Conservation (phyloP, 148 eudicot species). For the Silene uniflora region DNA sequence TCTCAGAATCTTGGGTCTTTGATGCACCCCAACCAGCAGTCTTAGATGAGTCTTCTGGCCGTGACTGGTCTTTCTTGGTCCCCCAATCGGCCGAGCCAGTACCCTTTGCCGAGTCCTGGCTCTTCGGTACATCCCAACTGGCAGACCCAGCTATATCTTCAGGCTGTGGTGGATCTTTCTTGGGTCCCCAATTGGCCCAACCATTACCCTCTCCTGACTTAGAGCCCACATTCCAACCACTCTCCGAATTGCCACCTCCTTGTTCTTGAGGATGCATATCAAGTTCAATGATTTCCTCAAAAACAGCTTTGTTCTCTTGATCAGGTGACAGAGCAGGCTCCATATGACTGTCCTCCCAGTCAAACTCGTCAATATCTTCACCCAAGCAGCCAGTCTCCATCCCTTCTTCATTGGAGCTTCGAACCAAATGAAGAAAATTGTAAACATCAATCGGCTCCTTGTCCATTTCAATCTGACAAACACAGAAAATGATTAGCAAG, state of each 20-base stretch:
- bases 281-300: constrained; percentile 58
- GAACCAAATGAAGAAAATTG: constrained; percentile 64
- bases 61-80: constrained; percentile 16
- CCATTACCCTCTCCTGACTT: too few species aligned
- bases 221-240: too few species aligned
- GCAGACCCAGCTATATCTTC: constrained; percentile 24
- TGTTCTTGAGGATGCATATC: constrained; percentile 20
- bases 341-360: constrained; percentile 42
- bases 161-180: constrained; percentile 1
- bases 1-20: constrained; percentile 7
- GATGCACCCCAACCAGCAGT: constrained; percentile 31
- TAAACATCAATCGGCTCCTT: constrained; percentile 58
- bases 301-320: constrained; percentile 49
- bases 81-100: constrained; percentile 31
- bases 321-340: constrained; percentile 64
- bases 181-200: too few species aligned
- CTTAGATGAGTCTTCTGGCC: constrained; percentile 19
- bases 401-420: constrained; percentile 41
- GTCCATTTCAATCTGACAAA: constrained; percentile 39
- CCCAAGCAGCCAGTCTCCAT: constrained; percentile 60
- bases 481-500: constrained; percentile 16
- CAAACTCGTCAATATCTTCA: constrained; percentile 57
- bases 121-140: constrained; percentile 22
- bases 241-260: constrained; percentile 9
- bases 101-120: constrained; percentile 3